These are phyloP conservation scores for Trichosporon faecale DNA, from an alignment of 1,284 basidiomycete species.

Conservation along the genomic window DNA sequence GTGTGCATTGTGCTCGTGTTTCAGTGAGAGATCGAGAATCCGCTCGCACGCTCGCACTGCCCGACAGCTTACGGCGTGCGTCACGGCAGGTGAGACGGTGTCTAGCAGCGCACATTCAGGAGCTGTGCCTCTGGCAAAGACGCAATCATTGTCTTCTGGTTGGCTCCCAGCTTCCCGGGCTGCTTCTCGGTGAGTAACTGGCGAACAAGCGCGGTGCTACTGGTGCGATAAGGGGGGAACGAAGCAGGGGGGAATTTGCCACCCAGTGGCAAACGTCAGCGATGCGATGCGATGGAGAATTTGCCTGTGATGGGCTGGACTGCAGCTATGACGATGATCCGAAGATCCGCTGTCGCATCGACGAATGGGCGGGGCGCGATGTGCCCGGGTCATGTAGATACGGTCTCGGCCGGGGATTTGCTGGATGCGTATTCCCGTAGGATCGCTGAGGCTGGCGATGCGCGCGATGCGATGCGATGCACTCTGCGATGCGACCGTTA, in stretches of 20 bases:
- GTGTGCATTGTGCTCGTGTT: background rate
- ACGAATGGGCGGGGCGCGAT: background rate
- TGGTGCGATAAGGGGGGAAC: background rate
- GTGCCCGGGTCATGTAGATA: background rate
- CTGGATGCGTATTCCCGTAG: background rate
- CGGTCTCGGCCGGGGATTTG: conserved; percentile 6
- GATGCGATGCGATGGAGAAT: background rate
- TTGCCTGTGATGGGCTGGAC: background rate
- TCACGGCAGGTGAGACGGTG: background rate
- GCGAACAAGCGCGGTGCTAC: no score
- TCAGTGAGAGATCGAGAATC: background rate
- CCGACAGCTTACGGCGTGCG: no score
- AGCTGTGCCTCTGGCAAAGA: background rate
- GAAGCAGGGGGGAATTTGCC: background rate
- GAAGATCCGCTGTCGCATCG: background rate
- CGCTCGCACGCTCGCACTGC: no score
- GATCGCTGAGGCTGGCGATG: background rate
- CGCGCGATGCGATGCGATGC: background rate
- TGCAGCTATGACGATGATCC: background rate
- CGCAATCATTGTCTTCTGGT: conserved; percentile 3
- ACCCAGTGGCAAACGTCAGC: background rate
- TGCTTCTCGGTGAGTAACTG: background rate
- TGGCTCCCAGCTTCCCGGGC: background rate
- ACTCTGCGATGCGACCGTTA: background rate
- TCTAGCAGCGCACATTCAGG: background rate